Base-by-base conservation (phyloP, 345 rosid genomes). In the Rhizophora apiculata region DNA sequence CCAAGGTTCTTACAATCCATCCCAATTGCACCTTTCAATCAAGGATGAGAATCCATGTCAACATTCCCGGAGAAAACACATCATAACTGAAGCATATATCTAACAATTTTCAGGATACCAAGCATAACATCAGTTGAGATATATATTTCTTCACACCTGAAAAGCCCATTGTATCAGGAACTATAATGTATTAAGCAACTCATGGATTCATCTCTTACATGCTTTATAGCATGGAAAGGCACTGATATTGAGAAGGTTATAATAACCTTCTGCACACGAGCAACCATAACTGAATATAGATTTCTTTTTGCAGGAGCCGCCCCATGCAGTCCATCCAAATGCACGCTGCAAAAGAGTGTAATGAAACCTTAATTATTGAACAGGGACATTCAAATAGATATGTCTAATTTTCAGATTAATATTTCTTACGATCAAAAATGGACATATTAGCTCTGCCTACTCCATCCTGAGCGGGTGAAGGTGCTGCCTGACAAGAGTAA, bases 301-400 rank as follows among this genome's bases (percentile, higher is more conserved):
- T 46, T 90, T 82, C 64, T 9, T 84, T 80, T 87, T 87, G 82
- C 98, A 94, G 2, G 69, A 46, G 29, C 97, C 98, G 8, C 95
- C 93, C 93, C 70, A 95, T 89, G 66, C 96, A 94, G 39, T 85
- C 77, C 27, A 83, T 68, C 96, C 93, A 94, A 0, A 26, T 64
- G 77, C 98, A 94, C 55, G 75, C 98, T 94, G 67, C 39, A 54
- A 67, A 37, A 43, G 49, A 43, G 49, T 43, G 13, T 3, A 11
- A 43, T 13, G 18, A 13, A 43, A 43, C 4, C 5, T 43, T 43
- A 13, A 43, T 43, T 43, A 13, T 13, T 43, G 16, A 43, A 3
- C 19, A 13, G 49, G 49, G 19, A 13, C 19, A 11, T 43, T 15
- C 49, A 15, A 43, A 43, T 43, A 5, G 49, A 13, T 13, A 43